A percentile compares a stretch with the other conserved stretches of the same genome.
Conservation (phyloP, 2,329 filamentous ascomycete species). For the Fusarium phyllophilum region DNA sequence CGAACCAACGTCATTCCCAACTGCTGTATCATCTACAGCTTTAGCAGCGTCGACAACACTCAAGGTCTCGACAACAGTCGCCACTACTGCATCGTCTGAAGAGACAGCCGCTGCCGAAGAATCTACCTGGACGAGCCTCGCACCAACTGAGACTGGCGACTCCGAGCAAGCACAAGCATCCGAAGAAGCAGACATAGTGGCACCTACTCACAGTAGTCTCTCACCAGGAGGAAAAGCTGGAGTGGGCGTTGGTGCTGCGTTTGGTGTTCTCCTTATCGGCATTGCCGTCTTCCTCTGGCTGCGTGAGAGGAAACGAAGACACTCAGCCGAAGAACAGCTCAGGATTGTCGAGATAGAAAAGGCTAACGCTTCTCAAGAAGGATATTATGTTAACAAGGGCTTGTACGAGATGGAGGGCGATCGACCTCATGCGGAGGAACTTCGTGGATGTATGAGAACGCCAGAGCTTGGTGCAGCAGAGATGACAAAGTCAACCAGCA, state of each 20-base stretch:
- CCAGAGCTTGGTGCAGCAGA: slow-evolving; percentile 26
- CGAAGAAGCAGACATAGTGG: neutral
- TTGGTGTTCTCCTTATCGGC: slow-evolving; percentile 29
- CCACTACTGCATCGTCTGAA: neutral
- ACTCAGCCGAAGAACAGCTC: slow-evolving; percentile 20
- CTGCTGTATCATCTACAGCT: neutral
- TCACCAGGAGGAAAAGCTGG: slow-evolving; percentile 35
- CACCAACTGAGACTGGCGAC: neutral
- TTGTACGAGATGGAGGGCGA: slow-evolving; percentile 42
- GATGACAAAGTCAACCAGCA: neutral
- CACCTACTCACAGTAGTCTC: neutral
- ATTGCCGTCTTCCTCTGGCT: slow-evolving; percentile 35
- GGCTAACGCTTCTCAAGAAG: neutral
- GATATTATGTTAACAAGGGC: neutral
- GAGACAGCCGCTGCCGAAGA: neutral
- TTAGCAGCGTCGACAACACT: neutral
- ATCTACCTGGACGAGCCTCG: neutral
- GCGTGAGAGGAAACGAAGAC: slow-evolving; percentile 35
- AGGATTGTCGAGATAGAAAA: slow-evolving; percentile 1
- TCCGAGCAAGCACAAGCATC: slow-evolving; percentile 6
- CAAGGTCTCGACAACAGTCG: neutral
- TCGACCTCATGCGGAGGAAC: slow-evolving; percentile 27
- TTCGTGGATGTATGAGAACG: slow-evolving; percentile 36
- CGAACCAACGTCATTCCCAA: slow-evolving; percentile 31
- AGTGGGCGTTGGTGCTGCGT: slow-evolving; percentile 29